Conservation (phyloP, 768 basidiomycete species). For the Mycena albidolilacea region DNA sequence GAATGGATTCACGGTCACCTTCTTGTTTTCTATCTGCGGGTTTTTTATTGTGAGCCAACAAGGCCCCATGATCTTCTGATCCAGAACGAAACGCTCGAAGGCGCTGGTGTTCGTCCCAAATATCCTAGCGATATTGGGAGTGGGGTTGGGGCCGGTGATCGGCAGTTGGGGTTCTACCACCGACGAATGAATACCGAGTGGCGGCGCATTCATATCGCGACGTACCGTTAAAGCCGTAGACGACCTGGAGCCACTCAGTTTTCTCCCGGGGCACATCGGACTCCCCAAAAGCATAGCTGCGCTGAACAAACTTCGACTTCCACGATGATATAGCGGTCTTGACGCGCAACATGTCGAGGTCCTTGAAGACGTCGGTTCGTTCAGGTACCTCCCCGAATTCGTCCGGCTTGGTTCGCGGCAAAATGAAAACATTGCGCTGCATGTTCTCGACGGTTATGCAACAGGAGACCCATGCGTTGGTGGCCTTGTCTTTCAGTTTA, state of each 20-base stretch:
- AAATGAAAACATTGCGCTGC: slow-evolving; percentile 91
- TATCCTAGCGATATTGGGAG: slow-evolving; percentile 88
- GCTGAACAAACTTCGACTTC: slow-evolving; percentile 87
- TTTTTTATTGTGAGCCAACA: slow-evolving; percentile 95
- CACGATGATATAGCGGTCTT: slow-evolving; percentile 82
- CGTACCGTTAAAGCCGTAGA: slow-evolving; percentile 91
- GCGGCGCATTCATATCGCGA: background rate
- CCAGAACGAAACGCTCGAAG: slow-evolving; percentile 93
- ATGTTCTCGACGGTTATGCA: slow-evolving; percentile 89
- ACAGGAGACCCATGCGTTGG: slow-evolving; percentile 82
- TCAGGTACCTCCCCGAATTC: slow-evolving; percentile 77
- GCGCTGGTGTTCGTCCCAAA: slow-evolving; percentile 94
- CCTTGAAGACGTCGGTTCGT: slow-evolving; percentile 79
- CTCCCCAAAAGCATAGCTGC: slow-evolving; percentile 95
- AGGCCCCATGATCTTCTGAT: slow-evolving; percentile 98
- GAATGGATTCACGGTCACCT: slow-evolving; percentile 63
- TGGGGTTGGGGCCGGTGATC: slow-evolving; percentile 67
- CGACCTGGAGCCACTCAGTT: slow-evolving; percentile 92
- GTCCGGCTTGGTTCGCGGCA: slow-evolving; percentile 78
- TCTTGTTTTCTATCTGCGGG: slow-evolving; percentile 81
- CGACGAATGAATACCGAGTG: slow-evolving; percentile 16
- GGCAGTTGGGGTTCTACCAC: slow-evolving; percentile 81
- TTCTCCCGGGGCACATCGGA: slow-evolving; percentile 85
- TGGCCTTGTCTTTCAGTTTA: slow-evolving; percentile 87
- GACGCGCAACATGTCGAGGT: slow-evolving; percentile 86